phyloP scores from a whole-genome alignment of 108 stramenopile genomes.

The Skeletonema potamos region DNA sequence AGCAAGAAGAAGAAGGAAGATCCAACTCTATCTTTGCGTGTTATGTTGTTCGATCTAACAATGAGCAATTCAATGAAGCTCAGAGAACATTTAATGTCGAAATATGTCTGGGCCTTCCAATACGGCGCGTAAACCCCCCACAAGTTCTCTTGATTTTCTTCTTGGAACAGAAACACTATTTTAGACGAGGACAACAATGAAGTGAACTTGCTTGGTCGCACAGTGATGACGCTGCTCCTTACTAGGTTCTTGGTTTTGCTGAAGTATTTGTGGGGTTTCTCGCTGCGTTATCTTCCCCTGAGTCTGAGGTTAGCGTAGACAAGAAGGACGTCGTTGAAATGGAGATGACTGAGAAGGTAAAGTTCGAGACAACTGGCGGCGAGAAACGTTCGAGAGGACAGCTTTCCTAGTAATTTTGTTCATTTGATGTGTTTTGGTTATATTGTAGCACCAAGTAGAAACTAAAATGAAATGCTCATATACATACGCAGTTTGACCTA shows the following conservation, averaged over 20 bases:
- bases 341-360: background rate
- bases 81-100: background rate
- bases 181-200: conserved; percentile 5
- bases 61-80: background rate
- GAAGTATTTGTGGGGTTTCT: conserved; percentile 47
- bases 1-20: conserved; percentile 25
- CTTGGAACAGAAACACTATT: conserved; percentile 20
- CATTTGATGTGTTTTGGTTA: background rate
- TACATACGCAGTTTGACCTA: no score
- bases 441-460: background rate
- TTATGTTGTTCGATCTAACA: background rate
- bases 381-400: background rate
- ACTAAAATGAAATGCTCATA: no score
- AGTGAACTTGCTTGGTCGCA: conserved; percentile 35
- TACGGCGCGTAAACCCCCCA: conserved; percentile 57
- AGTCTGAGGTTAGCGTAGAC: background rate
- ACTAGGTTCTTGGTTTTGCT: conserved; percentile 53
- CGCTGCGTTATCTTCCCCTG: conserved; percentile 33
- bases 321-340: background rate
- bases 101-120: conserved; percentile 50
- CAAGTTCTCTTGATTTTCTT: conserved; percentile 65
- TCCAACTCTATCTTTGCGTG: background rate
- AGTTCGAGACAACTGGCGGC: background rate
- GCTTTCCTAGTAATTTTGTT: background rate
- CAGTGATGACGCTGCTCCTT: conserved; percentile 41